Base-by-base conservation (phyloP, 2,329 filamentous ascomycete species). In the Chaetothyriales sp. region DNA sequence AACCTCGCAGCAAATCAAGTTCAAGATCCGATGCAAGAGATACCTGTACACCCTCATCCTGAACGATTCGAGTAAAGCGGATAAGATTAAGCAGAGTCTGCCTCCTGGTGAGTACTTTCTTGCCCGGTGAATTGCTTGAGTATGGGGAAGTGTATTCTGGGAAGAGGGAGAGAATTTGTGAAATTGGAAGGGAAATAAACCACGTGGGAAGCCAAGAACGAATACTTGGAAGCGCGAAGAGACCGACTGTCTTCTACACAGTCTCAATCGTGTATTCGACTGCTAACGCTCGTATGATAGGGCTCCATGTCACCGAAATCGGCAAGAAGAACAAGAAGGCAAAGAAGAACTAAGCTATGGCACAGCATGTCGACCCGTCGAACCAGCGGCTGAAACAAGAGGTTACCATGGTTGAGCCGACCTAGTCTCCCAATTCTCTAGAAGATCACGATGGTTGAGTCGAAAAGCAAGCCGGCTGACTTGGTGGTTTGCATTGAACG, bases 81-180 rank as follows among this genome's bases (percentile, higher is more conserved):
- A 96, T 79, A 98, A 98, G 86, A 83, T 98, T 64, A 96, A 95
- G 88, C 90, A 96, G 81, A 88, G 82, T 72, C 80, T 98, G 61
- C 93, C 92, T 67, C 93, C 92, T 66, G 86, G 92, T 98, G 89
- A 67, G 87, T 76, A 56, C 44, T 49, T 49, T 42, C 5, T 20
- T 47, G 7, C n/a, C 5, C 18, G 5, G 18, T 3, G 28, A 47
- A 10, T 4, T 26, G 8, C 9, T 25, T 36, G 20, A 26, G 46
- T 5, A 47, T 47, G 22, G 2, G 20, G 9, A 10, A 10, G 19
- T 19, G 9, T 47, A 10, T 10, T 3, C 12, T 18, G 20, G 2
- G 2, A 6, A 47, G 46, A 26, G 26, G 43, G 22, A 22, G 2
- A 15, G 43, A 20, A 45, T 15, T 26, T 12, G 43, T 2, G 2